Percentiles rank a stretch among this genome's conserved stretches.
phyloP scores from a whole-genome alignment of 2,329 filamentous ascomycete species.

The Ambrosiella xylebori region DNA sequence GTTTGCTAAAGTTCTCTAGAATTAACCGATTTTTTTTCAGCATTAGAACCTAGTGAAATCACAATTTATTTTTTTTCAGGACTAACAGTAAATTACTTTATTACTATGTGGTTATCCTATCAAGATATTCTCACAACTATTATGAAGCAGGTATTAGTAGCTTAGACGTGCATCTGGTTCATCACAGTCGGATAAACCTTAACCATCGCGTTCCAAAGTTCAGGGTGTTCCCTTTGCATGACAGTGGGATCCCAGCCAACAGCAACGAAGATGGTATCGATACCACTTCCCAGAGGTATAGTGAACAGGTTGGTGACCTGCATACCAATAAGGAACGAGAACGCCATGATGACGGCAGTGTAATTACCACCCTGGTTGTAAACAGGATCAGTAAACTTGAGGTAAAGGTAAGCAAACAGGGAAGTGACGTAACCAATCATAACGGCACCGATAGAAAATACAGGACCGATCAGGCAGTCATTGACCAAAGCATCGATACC shows the following conservation, averaged over 20 bases:
- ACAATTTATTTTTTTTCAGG: too few relatives aligned
- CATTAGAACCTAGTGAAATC: too few relatives aligned
- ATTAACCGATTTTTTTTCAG: too few relatives aligned
- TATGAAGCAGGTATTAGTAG: too few relatives aligned
- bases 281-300: conserved; percentile 71
- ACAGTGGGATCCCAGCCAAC: conserved; percentile 53
- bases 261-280: conserved; percentile 83
- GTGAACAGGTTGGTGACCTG: conserved; percentile 85
- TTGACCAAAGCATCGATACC: conserved; percentile 83
- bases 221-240: conserved; percentile 62
- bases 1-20: too few relatives aligned
- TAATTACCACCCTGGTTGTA: conserved; percentile 56
- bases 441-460: conserved; percentile 58
- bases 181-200: conserved; percentile 71
- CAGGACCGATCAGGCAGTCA: conserved; percentile 64
- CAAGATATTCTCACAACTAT: too few relatives aligned
- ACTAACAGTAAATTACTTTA: not conserved
- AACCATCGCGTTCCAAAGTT: conserved; percentile 65
- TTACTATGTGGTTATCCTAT: not conserved
- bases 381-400: conserved; percentile 59
- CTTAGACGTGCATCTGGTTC: conserved; percentile 52
- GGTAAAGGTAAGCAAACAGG: conserved; percentile 71
- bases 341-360: conserved; percentile 65
- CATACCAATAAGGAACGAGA: conserved; percentile 74
- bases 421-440: conserved; percentile 74